A percentile compares a stretch with the other conserved stretches of the same genome.
phyloP scores from a whole-genome alignment of 352 stramenopile genomes.

The Globisporangium polare region DNA sequence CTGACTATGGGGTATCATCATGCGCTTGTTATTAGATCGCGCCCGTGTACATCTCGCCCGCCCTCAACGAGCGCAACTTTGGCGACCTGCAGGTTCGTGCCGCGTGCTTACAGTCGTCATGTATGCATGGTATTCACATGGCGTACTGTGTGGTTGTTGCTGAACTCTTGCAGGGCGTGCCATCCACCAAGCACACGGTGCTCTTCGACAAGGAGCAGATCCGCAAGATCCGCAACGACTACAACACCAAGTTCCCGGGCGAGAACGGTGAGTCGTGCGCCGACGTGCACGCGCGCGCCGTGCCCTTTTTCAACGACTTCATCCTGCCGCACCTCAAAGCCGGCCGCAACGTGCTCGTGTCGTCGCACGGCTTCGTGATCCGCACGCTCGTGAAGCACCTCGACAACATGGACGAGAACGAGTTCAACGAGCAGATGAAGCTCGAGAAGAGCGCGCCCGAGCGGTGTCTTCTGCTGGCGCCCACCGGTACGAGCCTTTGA shows the following conservation, averaged over 20 bases:
- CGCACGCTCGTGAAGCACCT: conserved; percentile 83
- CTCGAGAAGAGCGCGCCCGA: conserved; percentile 77
- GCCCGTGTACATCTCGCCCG: conserved; percentile 74
- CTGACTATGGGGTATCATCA: not conserved
- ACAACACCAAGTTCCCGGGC: conserved; percentile 71
- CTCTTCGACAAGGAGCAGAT: conserved; percentile 75
- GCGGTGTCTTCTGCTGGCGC: conserved; percentile 66
- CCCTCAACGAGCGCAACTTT: conserved; percentile 84
- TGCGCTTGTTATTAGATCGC: conserved; percentile 37
- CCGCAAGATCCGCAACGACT: conserved; percentile 79
- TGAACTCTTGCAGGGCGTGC: conserved; percentile 39
- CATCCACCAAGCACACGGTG: conserved; percentile 66
- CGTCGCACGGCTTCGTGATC: conserved; percentile 81
- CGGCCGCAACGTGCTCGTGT: conserved; percentile 76
- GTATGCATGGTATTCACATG: too few relatives aligned
- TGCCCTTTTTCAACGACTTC: conserved; percentile 77
- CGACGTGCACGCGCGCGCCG: conserved; percentile 70
- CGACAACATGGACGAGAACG: conserved; percentile 68
- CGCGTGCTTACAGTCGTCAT: too few relatives aligned
- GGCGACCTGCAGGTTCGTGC: conserved; percentile 43
- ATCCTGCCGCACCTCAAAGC: conserved; percentile 68
- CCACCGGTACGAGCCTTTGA: conserved; percentile 61
- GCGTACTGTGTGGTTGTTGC: too few relatives aligned
- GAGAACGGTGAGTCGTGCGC: conserved; percentile 78
- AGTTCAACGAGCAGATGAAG: conserved; percentile 82